Base-by-base conservation (phyloP, 1,284 basidiomycete species). In the Austroboletus novae-zelandiae region DNA sequence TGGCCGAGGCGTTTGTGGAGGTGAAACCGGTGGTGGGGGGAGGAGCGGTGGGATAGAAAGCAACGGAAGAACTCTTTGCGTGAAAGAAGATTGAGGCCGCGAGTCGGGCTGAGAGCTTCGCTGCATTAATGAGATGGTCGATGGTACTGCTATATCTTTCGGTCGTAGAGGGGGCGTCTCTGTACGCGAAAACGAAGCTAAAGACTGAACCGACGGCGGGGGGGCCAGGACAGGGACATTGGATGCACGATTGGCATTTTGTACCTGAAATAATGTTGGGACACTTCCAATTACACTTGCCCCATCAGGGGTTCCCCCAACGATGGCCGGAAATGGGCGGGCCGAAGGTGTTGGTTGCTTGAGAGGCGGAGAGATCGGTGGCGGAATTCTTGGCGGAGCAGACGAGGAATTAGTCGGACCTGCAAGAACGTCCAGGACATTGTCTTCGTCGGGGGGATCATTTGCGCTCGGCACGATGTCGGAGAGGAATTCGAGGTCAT, bases 401-500 rank as follows among this genome's bases (percentile, higher is more conserved):
- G 76, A 65, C 10, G 76, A 69, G 15, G 77, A 71, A 47, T 68
- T 67, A 14, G 76, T 66, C 63, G 74, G 69, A 51, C 59, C 66
- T 30, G 71, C 65, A 31, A 81, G 61, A 13, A 65, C 68, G 50
- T 66, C 68, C 39, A 73, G 54, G 43, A 69, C 45, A 13, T 61
- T 65, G n/a, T 69, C 65, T 32, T 71, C 69, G 4, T 71, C 68
- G 14, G 67, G 69, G 6, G 61, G 65, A 54, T 82, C 78, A 45
- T 62, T 67, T 9, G 74, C 75, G 54, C 76, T 79, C 5, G 85
- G 83, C 5, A 83, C 81, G 45, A 87, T 81, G 56, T 89, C 87
- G 10, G 81, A 78, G n/a, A 90, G 73, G 57, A 86, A 89, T 57
- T 88, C 84, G 23, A 90, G 70, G 61, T 90, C 87, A 52, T 86